A percentile compares a stretch with the other conserved stretches of the same genome.
Evolutionary conservation across 2,329 filamentous ascomycete genomes (phyloP).

Genomic region (Monilinia polystroma): DNA sequence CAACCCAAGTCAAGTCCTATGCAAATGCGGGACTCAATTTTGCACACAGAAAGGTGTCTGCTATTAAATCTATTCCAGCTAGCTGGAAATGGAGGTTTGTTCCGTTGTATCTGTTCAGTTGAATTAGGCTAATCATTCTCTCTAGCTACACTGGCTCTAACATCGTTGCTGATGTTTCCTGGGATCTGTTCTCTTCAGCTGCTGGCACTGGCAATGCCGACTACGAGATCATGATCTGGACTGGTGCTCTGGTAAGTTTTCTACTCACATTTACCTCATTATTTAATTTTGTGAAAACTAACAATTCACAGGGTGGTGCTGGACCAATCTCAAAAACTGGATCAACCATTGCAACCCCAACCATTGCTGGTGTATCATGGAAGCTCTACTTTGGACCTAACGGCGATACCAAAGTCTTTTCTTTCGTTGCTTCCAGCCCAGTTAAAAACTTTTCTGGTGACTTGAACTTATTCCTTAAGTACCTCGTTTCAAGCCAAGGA

Average conservation of each 20-base stretch:
- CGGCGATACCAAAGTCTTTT: slow-evolving; percentile 58
- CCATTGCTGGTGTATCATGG: slow-evolving; percentile 54
- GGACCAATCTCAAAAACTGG: slow-evolving; percentile 57
- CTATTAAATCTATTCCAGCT: slow-evolving; percentile 42
- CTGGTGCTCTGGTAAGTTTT: slow-evolving; percentile 46
- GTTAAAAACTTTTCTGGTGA: slow-evolving; percentile 57
- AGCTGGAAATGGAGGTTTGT: slow-evolving; percentile 45
- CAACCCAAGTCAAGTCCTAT: slow-evolving; percentile 45
- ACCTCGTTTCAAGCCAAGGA: slow-evolving; percentile 51
- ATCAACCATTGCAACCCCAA: slow-evolving; percentile 52
- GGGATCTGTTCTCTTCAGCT: slow-evolving; percentile 58
- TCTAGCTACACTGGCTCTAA: slow-evolving; percentile 48
- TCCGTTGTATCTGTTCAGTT: too few species aligned
- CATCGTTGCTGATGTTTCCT: slow-evolving; percentile 58
- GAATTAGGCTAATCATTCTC: neutral
- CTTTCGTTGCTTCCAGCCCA: slow-evolving; percentile 52
- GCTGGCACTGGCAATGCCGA: slow-evolving; percentile 49
- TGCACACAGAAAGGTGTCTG: slow-evolving; percentile 43
- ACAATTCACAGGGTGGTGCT: slow-evolving; percentile 46
- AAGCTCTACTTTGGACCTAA: slow-evolving; percentile 62
- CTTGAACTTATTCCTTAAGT: slow-evolving; percentile 56
- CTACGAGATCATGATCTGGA: slow-evolving; percentile 68
- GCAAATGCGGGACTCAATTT: slow-evolving; percentile 44
- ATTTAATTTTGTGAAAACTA: neutral
- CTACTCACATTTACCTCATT: neutral